Conservation (phyloP, 1,139 yeast species). For the Zhuliangozyma blackwelliae region DNA sequence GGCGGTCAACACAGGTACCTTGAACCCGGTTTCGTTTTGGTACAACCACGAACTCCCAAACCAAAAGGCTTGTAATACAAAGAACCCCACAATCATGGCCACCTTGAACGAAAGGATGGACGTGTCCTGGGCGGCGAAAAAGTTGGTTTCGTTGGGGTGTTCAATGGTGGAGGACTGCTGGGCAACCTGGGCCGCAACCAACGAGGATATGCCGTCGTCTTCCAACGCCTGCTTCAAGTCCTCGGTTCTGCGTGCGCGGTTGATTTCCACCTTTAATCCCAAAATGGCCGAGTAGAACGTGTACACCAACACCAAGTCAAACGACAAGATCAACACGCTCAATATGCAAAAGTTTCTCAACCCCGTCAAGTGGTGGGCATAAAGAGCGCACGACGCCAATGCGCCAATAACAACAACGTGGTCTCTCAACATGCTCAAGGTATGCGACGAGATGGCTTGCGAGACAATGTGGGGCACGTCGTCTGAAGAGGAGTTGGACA, state of each 20-base stretch:
- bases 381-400: slow-evolving; percentile 60
- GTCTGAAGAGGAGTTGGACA: slow-evolving; percentile 28
- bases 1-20: too few relatives aligned
- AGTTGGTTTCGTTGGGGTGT: slow-evolving; percentile 26
- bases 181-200: slow-evolving; percentile 56
- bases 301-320: slow-evolving; percentile 69
- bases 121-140: slow-evolving; percentile 23
- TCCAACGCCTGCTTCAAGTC: slow-evolving; percentile 78
- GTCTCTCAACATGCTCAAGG: slow-evolving; percentile 73
- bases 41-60: slow-evolving; percentile 71
- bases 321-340: slow-evolving; percentile 66
- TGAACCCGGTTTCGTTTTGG: slow-evolving; percentile 30
- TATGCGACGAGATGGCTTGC: slow-evolving; percentile 62
- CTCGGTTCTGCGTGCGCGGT: slow-evolving; percentile 81
- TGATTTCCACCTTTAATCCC: slow-evolving; percentile 85
- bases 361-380: slow-evolving; percentile 71
- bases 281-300: slow-evolving; percentile 86
- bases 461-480: slow-evolving; percentile 47
- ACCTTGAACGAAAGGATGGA: slow-evolving; percentile 61
- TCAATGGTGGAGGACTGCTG: slow-evolving; percentile 58
- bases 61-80: slow-evolving; percentile 73
- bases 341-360: slow-evolving; percentile 80
- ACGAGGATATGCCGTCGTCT: slow-evolving; percentile 85
- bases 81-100: slow-evolving; percentile 61
- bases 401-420: slow-evolving; percentile 74